Evolutionary conservation across 2,329 filamentous ascomycete species (phyloP), one percentile per base, ranked within the genome.

Genomic region (Botrytis pseudocinerea): DNA sequence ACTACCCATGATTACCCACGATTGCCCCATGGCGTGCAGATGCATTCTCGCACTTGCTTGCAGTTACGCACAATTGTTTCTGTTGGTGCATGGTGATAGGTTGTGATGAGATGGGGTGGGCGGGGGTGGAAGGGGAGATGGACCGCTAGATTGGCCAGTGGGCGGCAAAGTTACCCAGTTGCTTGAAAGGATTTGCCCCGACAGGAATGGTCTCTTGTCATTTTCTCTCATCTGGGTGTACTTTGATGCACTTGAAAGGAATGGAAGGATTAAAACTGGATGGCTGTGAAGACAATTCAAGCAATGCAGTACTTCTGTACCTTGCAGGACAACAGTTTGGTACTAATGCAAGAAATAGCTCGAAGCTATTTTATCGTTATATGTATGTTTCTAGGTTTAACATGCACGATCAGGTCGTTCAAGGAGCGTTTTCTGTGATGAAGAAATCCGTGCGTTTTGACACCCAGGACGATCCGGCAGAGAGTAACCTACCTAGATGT

Each of bases 81-180:
- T 38, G 35, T 71, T 63, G 42, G 61, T 51, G 68, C 42, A 62
- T 48, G 38, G 46, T 75, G 75, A 73, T 75, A 71, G 64, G 66
- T 73, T 71, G 42, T 66, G 71, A 60, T 16, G 44, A 69, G 62
- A 38, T 72, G 48, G 22, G 40, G 59, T 42, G 35, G 40, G 40
- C 28, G 22, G 64, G 22, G 63, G 16, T 32, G 63, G 62, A 44
- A 51, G 48, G n/a, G 42, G 57, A 28, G n/a, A 35, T 66, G 59
- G 48, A 71, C 35, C 70, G 51, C 68, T 20, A 70, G 38, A 61
- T 35, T 20, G 70, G n/a, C 51, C 42, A 44, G 25, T 62, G 71
- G 71, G 71, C 71, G 71, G 65, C 69, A 73, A 73, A 46, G 51
- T 62, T 62, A 72, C 51, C 51, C 51, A 57, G 51, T 57, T 18